These are phyloP conservation scores for Cadophora sp. DNA, from an alignment of 2,329 filamentous ascomycete species.

Conservation along the genomic window DNA sequence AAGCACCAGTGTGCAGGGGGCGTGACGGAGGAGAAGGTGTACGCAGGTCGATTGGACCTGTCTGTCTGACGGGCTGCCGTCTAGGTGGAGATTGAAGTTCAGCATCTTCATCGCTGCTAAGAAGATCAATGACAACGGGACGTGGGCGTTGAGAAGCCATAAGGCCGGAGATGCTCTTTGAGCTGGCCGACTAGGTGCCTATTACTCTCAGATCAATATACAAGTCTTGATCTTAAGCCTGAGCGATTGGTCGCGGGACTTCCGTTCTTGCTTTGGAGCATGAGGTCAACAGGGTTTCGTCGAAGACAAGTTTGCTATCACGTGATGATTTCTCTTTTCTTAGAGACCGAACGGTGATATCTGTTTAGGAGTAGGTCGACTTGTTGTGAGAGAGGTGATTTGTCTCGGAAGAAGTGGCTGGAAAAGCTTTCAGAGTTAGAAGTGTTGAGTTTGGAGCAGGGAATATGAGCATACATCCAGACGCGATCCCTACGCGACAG, in stretches of 20 bases:
- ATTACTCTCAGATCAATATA: background rate
- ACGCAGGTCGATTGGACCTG: background rate
- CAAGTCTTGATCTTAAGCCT: background rate
- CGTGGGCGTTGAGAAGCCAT: constrained; percentile 3
- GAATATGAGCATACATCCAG: background rate
- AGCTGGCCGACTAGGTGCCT: background rate
- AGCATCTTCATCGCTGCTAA: constrained; percentile 5
- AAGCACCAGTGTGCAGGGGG: background rate
- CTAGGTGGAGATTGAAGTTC: background rate
- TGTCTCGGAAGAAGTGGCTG: background rate
- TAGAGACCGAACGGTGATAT: background rate
- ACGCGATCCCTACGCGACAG: background rate
- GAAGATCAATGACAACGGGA: background rate
- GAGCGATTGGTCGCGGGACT: background rate
- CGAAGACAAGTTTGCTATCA: background rate
- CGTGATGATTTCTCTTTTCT: background rate
- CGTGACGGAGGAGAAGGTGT: background rate
- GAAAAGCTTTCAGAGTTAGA: background rate
- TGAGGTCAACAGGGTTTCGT: background rate
- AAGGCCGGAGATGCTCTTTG: background rate
- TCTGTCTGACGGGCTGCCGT: background rate
- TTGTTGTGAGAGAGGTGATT: no score
- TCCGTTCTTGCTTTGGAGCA: background rate
- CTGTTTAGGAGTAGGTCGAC: no score
- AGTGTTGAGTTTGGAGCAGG: background rate